phyloP scores from a whole-genome alignment of 163 green algal species.

The Dunaliella salina region DNA sequence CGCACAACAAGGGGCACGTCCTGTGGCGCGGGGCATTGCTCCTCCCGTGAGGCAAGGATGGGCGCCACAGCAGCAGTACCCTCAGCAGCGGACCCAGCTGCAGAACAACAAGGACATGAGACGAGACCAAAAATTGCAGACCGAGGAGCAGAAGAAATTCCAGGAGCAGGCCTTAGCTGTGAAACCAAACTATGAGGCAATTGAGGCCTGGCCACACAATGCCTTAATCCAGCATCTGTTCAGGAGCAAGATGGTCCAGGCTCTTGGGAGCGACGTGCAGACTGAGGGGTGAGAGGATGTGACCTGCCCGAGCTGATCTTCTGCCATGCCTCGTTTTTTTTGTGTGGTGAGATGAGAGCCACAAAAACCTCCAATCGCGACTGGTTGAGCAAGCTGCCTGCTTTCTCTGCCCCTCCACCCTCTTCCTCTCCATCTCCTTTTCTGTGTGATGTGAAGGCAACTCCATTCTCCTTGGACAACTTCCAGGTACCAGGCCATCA shows the following conservation, averaged over 20 bases:
- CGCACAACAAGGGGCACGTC: too few relatives aligned
- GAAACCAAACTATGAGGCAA: slow-evolving; percentile 33
- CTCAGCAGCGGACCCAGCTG: too few relatives aligned
- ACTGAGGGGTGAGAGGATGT: slow-evolving; percentile 10
- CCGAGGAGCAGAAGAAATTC: neutral
- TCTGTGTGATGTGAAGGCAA: neutral
- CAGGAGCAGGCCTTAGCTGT: neutral
- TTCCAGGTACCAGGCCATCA: slow-evolving; percentile 74
- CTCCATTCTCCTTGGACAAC: neutral
- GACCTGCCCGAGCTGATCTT: neutral
- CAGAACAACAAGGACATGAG: neutral
- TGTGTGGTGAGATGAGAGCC: neutral
- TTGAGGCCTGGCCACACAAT: slow-evolving; percentile 68
- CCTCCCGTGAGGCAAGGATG: too few relatives aligned
- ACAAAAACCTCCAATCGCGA: too few relatives aligned
- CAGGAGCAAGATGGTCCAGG: slow-evolving; percentile 43
- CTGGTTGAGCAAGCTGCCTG: too few relatives aligned
- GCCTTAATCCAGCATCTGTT: slow-evolving; percentile 67
- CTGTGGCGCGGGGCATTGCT: too few relatives aligned
- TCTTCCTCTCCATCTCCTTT: too few relatives aligned
- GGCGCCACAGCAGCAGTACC: too few relatives aligned
- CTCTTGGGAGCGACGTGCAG: slow-evolving; percentile 38
- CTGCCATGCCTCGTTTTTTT: too few relatives aligned
- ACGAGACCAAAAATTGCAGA: neutral
- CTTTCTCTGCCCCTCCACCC: too few relatives aligned